phyloP scores from a whole-genome alignment of 2,329 filamentous ascomycete species.

The Scytalidium sp. region DNA sequence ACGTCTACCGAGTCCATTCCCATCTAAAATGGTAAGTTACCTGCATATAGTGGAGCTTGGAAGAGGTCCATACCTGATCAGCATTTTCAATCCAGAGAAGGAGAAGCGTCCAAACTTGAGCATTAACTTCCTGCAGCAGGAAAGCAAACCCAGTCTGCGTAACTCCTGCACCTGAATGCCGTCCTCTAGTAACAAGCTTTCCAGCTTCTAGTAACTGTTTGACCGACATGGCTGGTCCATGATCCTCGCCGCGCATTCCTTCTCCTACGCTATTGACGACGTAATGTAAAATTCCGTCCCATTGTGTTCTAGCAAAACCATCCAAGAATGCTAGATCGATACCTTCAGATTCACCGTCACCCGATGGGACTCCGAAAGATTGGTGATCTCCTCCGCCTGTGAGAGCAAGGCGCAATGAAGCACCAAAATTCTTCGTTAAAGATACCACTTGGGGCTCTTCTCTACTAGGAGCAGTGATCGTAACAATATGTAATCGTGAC shows the following conservation, averaged over 20 bases:
- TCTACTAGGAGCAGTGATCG: constrained; percentile 57
- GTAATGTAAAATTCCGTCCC: constrained; percentile 95
- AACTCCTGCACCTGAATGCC: constrained; percentile 60
- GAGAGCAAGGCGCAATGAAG: constrained; percentile 79
- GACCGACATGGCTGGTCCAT: constrained; percentile 70
- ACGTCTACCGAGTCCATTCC: constrained; percentile 89
- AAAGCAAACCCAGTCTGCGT: constrained; percentile 95
- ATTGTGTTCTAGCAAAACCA: constrained; percentile 80
- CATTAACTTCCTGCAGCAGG: constrained; percentile 89
- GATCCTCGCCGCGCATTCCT: constrained; percentile 43
- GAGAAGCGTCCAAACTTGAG: constrained; percentile 93
- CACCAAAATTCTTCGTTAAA: constrained; percentile 78
- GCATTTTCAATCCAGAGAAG: constrained; percentile 90
- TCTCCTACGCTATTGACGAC: constrained; percentile 76
- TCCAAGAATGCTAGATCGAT: constrained; percentile 75
- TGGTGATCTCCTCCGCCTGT: constrained; percentile 82
- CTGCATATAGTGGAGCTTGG: neutral
- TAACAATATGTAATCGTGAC: constrained; percentile 81
- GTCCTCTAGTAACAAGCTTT: constrained; percentile 67
- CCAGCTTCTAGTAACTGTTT: constrained; percentile 81
- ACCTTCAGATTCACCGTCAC: constrained; percentile 56
- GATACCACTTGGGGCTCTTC: constrained; percentile 68
- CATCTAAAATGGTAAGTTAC: constrained; percentile 19
- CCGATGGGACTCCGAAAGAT: constrained; percentile 86
- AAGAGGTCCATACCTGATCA: constrained; percentile 45